phyloP scores from a whole-genome alignment of 116 monocot species.

The Iris pallida region DNA sequence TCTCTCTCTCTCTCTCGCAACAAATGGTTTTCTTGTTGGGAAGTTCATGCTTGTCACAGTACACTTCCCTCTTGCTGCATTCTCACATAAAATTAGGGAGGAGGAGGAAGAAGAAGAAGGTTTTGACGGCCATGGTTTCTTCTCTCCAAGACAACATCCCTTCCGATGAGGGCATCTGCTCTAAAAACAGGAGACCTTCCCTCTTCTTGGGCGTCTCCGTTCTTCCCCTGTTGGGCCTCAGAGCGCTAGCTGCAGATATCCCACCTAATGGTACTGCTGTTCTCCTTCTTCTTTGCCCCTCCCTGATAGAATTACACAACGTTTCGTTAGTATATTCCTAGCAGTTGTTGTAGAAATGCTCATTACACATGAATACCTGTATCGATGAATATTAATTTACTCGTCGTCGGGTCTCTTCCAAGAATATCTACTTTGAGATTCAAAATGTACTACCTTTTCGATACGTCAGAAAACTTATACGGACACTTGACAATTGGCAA shows the following conservation, averaged over 20 bases:
- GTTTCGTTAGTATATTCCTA: too few species aligned
- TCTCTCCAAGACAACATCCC: not conserved
- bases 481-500: too few species aligned
- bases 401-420: too few species aligned
- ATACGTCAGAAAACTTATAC: too few species aligned
- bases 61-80: not conserved
- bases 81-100: not conserved
- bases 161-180: not conserved
- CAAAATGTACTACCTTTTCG: too few species aligned
- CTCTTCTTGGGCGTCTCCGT: conserved; percentile 51
- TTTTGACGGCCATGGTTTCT: not conserved
- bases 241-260: conserved; percentile 24
- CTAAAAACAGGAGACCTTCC: conserved; percentile 22
- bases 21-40: too few species aligned
- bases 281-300: not conserved
- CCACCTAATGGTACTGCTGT: conserved; percentile 1
- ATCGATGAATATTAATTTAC: too few species aligned
- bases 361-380: too few species aligned
- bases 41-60: too few species aligned
- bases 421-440: too few species aligned
- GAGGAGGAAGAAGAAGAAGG: not conserved
- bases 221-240: conserved; percentile 36
- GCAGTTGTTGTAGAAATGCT: too few species aligned
- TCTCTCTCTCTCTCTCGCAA: not conserved
- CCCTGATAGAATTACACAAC: too few species aligned